Percentiles rank a stretch among this genome's conserved stretches.
phyloP scores from a whole-genome alignment of 768 basidiomycete genomes.

The Agrocybe pediades region DNA sequence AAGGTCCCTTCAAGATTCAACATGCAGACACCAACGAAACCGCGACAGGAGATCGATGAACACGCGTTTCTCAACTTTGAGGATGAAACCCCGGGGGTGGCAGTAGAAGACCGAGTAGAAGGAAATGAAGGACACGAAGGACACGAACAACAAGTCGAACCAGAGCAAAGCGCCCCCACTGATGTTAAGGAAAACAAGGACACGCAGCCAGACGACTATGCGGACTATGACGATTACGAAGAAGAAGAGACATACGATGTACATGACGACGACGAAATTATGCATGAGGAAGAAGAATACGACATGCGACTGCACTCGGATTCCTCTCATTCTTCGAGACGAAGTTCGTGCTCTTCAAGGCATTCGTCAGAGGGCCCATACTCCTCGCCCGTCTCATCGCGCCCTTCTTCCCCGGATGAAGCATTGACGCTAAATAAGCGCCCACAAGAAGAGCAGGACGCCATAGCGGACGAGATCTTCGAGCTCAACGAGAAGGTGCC shows the following conservation, averaged over 20 bases:
- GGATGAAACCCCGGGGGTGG: conserved; percentile 14
- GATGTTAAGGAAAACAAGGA: conserved; percentile 3
- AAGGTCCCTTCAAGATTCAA: not conserved
- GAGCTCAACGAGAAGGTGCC: conserved; percentile 72
- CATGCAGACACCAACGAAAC: not conserved
- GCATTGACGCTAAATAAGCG: conserved; percentile 60
- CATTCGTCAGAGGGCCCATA: conserved; percentile 13
- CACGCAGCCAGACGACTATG: conserved; percentile 6
- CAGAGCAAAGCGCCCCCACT: conserved; percentile 4
- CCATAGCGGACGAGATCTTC: conserved; percentile 76
- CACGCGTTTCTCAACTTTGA: not conserved
- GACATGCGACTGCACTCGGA: conserved; percentile 15
- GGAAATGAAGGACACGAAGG: conserved; percentile 2
- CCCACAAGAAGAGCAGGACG: conserved; percentile 65
- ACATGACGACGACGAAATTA: conserved; percentile 17
- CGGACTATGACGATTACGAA: conserved; percentile 15
- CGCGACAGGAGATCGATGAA: not conserved
- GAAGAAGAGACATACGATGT: conserved; percentile 13
- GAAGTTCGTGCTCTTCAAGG: conserved; percentile 11
- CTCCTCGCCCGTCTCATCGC: conserved; percentile 22
- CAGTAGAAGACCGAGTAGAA: conserved; percentile 5
- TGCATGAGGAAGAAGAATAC: conserved; percentile 24
- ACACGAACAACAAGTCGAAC: not conserved
- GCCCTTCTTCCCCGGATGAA: conserved; percentile 46
- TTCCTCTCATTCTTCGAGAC: conserved; percentile 1